Evolutionary conservation across 176 grass and related monocot genomes (phyloP), one percentile per base, ranked within the genome.

Genomic region (Oryza glaberrima): DNA sequence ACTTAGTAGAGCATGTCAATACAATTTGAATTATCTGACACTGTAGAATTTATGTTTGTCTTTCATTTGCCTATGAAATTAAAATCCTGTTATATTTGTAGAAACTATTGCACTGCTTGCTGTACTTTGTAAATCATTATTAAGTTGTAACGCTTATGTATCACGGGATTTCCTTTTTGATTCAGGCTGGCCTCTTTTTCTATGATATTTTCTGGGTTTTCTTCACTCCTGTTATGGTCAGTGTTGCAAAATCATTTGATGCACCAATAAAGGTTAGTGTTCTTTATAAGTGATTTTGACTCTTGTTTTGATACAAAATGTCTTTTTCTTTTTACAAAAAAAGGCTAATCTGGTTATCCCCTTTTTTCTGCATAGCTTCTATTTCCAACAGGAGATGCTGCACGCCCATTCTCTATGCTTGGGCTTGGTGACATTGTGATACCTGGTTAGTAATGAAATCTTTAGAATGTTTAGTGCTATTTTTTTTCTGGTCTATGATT

Each of bases 161-260:
- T 14, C 25, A 76, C 69, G 9, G 4, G 75, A 68, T 12, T 67
- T 46, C 71, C 22, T 19, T 63, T 70, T 28, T 67, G 65, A 3
- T 66, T 45, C 83, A 95, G 93, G 89, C 77, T 86, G 89, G 93
- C 79, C 78, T 95, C 64, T 98, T 98, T 85, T 82, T 98, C 60
- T 98, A 98, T 85, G 95, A 98, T 72, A 92, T 98, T 65, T 98
- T 98, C 82, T 98, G 95, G 95, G 95, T 98, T 13, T 98, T 98
- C 72, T 98, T 98, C 84, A 98, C 95, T 58, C 93, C 95, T 12
- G 95, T 98, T 65, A 98, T 98, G 93, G 91, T 93, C 85, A 98
- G 93, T 82, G 95, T 95, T 86, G 95, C 95, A 74, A 98, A 95
- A 92, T 98, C 95, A 49, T 98, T 98, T 91, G 93, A 98, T 90